Evolutionary conservation across 2,329 filamentous ascomycete genomes (phyloP).

Genomic region (Paracoccidioides brasiliensis): DNA sequence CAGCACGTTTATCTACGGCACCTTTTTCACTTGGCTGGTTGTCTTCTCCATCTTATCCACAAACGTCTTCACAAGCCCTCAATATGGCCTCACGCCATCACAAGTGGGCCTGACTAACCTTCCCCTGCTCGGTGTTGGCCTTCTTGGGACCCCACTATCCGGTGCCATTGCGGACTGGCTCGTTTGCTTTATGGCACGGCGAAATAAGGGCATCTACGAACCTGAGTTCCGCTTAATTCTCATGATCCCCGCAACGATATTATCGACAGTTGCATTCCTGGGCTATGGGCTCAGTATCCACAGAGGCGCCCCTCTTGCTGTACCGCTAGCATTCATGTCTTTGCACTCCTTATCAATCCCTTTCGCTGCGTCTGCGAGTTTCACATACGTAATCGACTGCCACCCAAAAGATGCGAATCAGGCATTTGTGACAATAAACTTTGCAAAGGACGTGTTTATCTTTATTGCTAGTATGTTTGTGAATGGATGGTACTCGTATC

Average conservation of each 20-base stretch:
- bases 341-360: slow-evolving; percentile 26
- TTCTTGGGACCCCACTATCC: slow-evolving; percentile 17
- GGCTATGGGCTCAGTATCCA: slow-evolving; percentile 29
- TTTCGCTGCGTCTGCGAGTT: slow-evolving; percentile 25
- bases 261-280: slow-evolving; percentile 27
- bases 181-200: slow-evolving; percentile 22
- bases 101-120: slow-evolving; percentile 24
- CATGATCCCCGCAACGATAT: slow-evolving; percentile 14
- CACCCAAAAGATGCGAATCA: slow-evolving; percentile 28
- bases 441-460: slow-evolving; percentile 27
- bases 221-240: slow-evolving; percentile 26
- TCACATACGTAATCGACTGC: slow-evolving; percentile 32
- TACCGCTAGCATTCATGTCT: slow-evolving; percentile 24
- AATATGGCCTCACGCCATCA: slow-evolving; percentile 24
- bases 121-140: slow-evolving; percentile 18
- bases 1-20: slow-evolving; percentile 25
- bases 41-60: slow-evolving; percentile 25
- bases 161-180: slow-evolving; percentile 19
- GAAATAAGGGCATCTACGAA: slow-evolving; percentile 26
- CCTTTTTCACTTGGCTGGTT: slow-evolving; percentile 25
- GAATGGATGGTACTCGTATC: slow-evolving; percentile 16
- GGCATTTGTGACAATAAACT: slow-evolving; percentile 32
- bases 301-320: slow-evolving; percentile 16
- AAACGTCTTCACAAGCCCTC: slow-evolving; percentile 19
- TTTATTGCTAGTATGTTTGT: slow-evolving; percentile 18